Evolutionary conservation across 148 eudicot species (phyloP).

Genomic region (Fagopyrum esculentum): DNA sequence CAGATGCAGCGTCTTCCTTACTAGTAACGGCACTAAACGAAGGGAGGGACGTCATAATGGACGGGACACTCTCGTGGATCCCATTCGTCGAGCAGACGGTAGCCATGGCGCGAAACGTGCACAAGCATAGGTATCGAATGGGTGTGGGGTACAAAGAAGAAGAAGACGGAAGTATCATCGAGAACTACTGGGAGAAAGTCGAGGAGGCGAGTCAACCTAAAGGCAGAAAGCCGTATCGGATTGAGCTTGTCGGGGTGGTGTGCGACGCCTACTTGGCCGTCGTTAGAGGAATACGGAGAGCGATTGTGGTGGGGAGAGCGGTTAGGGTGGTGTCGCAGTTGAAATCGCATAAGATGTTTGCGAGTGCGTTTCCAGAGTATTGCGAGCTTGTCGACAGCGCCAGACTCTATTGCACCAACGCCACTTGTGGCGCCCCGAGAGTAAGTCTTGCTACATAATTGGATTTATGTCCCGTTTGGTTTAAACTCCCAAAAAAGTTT

Average conservation of each 20-base stretch:
- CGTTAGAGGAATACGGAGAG: slow-evolving; percentile 90
- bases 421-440: slow-evolving; percentile 46
- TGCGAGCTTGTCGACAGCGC: slow-evolving; percentile 78
- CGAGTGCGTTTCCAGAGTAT: slow-evolving; percentile 56
- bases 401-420: slow-evolving; percentile 73
- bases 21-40: slow-evolving; percentile 84
- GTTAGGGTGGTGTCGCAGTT: slow-evolving; percentile 84
- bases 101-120: slow-evolving; percentile 74
- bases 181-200: slow-evolving; percentile 66
- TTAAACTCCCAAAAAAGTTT: no score
- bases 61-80: slow-evolving; percentile 82
- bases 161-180: slow-evolving; percentile 53
- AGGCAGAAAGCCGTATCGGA: slow-evolving; percentile 60
- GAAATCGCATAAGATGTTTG: slow-evolving; percentile 85
- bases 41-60: slow-evolving; percentile 95
- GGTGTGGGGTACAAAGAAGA: slow-evolving; percentile 66
- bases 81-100: slow-evolving; percentile 82
- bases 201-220: slow-evolving; percentile 21
- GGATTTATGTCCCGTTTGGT: no score
- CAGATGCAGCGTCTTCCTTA: slow-evolving; percentile 82
- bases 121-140: slow-evolving; percentile 67
- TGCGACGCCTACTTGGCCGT: slow-evolving; percentile 90
- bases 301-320: slow-evolving; percentile 72
- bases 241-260: slow-evolving; percentile 89
- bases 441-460: slow-evolving; percentile 22